Base-by-base conservation (phyloP, 495 filamentous ascomycete species). In the Thozetella sp. region DNA sequence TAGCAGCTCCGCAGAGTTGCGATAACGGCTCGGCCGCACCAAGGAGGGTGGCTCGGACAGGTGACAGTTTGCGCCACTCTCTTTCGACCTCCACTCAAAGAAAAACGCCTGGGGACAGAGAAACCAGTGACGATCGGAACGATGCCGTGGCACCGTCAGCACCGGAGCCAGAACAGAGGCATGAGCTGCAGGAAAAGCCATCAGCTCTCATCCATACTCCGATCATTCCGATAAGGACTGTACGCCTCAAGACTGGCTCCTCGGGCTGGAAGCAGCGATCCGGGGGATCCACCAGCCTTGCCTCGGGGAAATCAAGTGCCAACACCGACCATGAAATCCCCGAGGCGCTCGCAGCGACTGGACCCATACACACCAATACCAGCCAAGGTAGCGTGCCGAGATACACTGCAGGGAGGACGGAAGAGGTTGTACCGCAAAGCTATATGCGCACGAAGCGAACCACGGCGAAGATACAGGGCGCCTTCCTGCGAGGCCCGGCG, bases 361-460 rank as follows among this genome's bases (percentile, higher is more conserved):
- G 71, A 15, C 69, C 76, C 22, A 58, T 74, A 15, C 65, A 4
- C 12, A 15, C 43, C n/a, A n/a, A 10, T 19, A n/a, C 9, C 43
- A 48, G 20, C 43, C 43, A 11, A 4, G 80, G 68, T 64, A 85
- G 71, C 69, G 79, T 73, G 12, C 78, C 83, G n/a, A 78, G 77
- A 30, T 60, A 80, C 54, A 79, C 78, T 3, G 70, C 80, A n/a
- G 79, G 86, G 20, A 76, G 77, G 76, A 71, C 72, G 0, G 87
- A 89, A 3, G 87, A 88, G 2, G 70, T 75, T 22, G 86, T 82
- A 1, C 72, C 84, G 0, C 89, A 88, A 59, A 88, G 86, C 66
- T 90, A 89, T n/a, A 77, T 91, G 73, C 85, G 90, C 1, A 74
- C 90, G n/a, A 92, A 91, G 72, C 79, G 88, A 61, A 81, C 91